A percentile compares a stretch with the other conserved stretches of the same genome.
These are phyloP conservation scores for Globisporangium ultimum DNA, from an alignment of 352 stramenopile genomes.

Conservation along the genomic window DNA sequence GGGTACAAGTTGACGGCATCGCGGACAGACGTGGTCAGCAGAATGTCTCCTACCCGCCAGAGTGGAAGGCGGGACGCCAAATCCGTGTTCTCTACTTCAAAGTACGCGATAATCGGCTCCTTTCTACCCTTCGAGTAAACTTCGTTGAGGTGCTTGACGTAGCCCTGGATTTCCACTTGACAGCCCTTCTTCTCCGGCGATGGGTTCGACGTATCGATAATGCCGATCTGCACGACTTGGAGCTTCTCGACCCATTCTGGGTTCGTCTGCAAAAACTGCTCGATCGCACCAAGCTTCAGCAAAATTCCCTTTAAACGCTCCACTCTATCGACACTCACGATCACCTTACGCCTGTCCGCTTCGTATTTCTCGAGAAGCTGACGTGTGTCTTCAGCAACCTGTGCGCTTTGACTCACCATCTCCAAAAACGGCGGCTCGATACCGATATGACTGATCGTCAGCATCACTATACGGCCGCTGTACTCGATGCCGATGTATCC, in stretches of 20 bases:
- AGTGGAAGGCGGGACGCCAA: constrained; percentile 67
- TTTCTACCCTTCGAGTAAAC: constrained; percentile 35
- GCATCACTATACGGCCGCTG: constrained; percentile 94
- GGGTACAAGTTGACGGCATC: constrained; percentile 84
- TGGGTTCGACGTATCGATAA: constrained; percentile 71
- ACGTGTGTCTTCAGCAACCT: constrained; percentile 48
- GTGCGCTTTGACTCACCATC: constrained; percentile 44
- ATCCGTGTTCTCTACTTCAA: constrained; percentile 78
- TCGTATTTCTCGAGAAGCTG: constrained; percentile 50
- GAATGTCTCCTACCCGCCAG: constrained; percentile 69
- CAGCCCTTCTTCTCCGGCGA: constrained; percentile 68
- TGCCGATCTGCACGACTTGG: constrained; percentile 80
- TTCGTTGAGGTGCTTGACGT: constrained; percentile 73
- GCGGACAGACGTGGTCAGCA: constrained; percentile 74
- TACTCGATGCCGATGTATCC: constrained; percentile 95
- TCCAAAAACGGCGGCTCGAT: constrained; percentile 92
- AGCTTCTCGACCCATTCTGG: constrained; percentile 84
- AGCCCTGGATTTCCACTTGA: constrained; percentile 51
- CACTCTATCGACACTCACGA: constrained; percentile 93
- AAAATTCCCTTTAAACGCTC: constrained; percentile 97
- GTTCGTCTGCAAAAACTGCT: constrained; percentile 90
- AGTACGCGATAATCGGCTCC: constrained; percentile 65
- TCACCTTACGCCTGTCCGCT: constrained; percentile 64
- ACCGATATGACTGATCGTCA: constrained; percentile 97
- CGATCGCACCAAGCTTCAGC: constrained; percentile 95